Conservation (phyloP, 2,329 filamentous ascomycete genomes). For the Nigrospora oryzae region DNA sequence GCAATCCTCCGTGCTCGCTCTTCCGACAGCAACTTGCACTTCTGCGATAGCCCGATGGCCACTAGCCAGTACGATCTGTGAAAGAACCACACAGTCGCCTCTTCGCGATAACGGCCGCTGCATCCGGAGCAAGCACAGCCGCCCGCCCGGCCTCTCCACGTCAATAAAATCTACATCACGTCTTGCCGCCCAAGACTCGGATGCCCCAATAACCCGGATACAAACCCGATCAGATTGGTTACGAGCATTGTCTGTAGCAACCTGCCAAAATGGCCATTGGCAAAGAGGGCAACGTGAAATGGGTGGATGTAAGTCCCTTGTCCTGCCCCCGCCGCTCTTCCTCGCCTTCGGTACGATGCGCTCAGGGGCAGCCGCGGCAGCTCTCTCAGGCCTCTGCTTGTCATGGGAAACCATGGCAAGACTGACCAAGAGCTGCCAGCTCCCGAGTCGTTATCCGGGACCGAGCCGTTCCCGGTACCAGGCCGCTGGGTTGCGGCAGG, state of each 20-base stretch:
- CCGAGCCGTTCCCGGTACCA: neutral
- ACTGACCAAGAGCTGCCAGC: neutral
- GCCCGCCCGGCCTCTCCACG: neutral
- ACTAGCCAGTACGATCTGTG: too few species aligned
- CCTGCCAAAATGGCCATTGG: conserved; percentile 37
- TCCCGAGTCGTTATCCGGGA: too few species aligned
- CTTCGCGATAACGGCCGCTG: neutral
- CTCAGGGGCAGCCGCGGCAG: neutral
- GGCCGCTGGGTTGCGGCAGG: neutral
- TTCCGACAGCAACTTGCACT: too few species aligned
- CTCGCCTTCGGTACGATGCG: conserved; percentile 17
- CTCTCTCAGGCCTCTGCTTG: neutral
- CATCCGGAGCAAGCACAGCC: neutral
- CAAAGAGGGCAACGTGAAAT: conserved; percentile 45
- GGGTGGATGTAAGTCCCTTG: conserved; percentile 44
- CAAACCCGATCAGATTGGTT: neutral
- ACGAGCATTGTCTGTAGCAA: neutral
- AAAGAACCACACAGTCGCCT: neutral
- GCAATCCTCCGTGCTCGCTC: too few species aligned
- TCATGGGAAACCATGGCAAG: neutral
- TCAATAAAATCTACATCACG: neutral
- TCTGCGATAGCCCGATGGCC: too few species aligned
- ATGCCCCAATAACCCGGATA: neutral
- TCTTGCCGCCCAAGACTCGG: neutral
- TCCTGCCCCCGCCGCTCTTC: conserved; percentile 35